A percentile compares a stretch with the other conserved stretches of the same genome.
phyloP scores from a whole-genome alignment of 352 stramenopile genomes.

The Phytophthora hybrid region DNA sequence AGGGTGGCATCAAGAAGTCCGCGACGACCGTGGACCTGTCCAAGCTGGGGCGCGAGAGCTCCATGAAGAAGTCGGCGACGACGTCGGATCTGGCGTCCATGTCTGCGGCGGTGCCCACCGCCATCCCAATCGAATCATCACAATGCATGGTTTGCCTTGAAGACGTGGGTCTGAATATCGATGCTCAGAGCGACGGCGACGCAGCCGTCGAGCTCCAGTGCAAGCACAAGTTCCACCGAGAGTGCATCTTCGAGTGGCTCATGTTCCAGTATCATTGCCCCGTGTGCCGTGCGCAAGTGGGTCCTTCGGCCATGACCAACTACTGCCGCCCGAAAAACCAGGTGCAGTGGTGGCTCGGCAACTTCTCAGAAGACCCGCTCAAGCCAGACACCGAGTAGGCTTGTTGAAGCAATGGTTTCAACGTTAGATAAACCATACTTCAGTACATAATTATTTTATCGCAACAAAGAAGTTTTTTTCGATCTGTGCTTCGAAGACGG shows the following conservation, averaged over 20 bases:
- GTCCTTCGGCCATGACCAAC: slow-evolving; percentile 62
- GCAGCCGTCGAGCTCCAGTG: slow-evolving; percentile 30
- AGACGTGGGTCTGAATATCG: slow-evolving; percentile 32
- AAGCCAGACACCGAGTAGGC: slow-evolving; percentile 28
- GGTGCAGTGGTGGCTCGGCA: slow-evolving; percentile 74
- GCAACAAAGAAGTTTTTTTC: no score
- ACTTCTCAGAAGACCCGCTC: slow-evolving; percentile 64
- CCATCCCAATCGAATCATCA: slow-evolving; percentile 32
- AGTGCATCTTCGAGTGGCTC: slow-evolving; percentile 84
- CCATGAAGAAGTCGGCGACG: slow-evolving; percentile 22
- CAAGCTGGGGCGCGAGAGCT: slow-evolving; percentile 38
- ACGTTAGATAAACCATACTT: no score
- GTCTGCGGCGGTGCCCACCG: slow-evolving; percentile 13
- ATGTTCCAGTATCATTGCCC: slow-evolving; percentile 56
- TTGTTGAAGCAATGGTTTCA: no score
- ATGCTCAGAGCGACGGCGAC: slow-evolving; percentile 2
- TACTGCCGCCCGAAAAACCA: slow-evolving; percentile 61
- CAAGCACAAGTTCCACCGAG: slow-evolving; percentile 76
- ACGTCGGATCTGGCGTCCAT: slow-evolving; percentile 16
- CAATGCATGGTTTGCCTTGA: slow-evolving; percentile 56
- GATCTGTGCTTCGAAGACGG: no score
- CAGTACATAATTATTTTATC: no score
- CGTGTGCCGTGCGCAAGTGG: slow-evolving; percentile 37
- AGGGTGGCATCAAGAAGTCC: slow-evolving; percentile 32
- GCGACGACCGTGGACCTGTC: slow-evolving; percentile 24